Conservation (phyloP, 192 early-diverging fungal species). For the Rhizoclosmatium globosum region DNA sequence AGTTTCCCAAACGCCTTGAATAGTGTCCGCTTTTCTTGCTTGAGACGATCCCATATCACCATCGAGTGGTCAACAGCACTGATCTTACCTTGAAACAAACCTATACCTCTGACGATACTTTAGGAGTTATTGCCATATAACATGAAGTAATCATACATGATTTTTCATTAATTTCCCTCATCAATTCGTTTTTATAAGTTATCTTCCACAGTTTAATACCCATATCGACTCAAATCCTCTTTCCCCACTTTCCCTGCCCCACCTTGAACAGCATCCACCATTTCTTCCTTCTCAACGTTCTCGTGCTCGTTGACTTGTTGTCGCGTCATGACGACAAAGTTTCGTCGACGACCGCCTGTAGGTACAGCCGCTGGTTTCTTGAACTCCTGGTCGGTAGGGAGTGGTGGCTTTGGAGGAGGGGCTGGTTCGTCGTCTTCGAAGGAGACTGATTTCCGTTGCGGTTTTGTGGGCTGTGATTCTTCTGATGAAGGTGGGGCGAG, state of each 20-base stretch:
- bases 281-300: constrained; percentile 44
- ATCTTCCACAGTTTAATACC: constrained; percentile 33
- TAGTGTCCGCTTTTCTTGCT: too few relatives aligned
- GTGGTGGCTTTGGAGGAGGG: background rate
- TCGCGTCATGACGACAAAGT: constrained; percentile 34
- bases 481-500: background rate
- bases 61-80: too few relatives aligned
- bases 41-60: too few relatives aligned
- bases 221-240: constrained; percentile 37
- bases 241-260: constrained; percentile 13
- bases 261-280: constrained; percentile 45
- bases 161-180: too few relatives aligned
- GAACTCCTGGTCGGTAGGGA: background rate
- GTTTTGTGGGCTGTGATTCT: background rate
- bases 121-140: too few relatives aligned
- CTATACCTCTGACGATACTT: too few relatives aligned
- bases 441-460: background rate
- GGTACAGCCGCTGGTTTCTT: background rate
- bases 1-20: too few relatives aligned
- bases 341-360: constrained; percentile 8
- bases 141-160: too few relatives aligned
- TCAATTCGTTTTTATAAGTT: background rate
- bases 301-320: constrained; percentile 36
- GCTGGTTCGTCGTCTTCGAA: background rate
- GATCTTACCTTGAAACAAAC: too few relatives aligned